Evolutionary conservation across 108 stramenopile genomes (phyloP), one percentile per base, ranked within the genome.

Genomic region (Fragilaria crotonensis): DNA sequence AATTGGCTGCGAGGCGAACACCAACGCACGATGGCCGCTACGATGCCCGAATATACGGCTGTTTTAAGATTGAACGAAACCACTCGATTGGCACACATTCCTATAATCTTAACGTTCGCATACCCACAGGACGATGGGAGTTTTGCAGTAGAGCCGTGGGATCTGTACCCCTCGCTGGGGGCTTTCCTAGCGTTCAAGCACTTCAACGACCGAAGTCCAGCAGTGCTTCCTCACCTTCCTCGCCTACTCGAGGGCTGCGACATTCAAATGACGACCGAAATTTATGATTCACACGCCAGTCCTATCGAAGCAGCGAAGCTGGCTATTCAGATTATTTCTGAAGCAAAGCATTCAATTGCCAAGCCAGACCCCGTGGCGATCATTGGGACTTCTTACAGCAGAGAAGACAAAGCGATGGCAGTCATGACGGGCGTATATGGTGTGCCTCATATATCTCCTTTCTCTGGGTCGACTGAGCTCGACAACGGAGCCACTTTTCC

Each of bases 401-500:
- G 54, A 25, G 59, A 54, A 11, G 33, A 54, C 1, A 57, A 28
- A 26, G 14, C 59, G 2, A 5, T 48, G 30, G 27, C 63, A 3
- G 64, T 63, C 5, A 32, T 71, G 18, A 54, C 63, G 20, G 62
- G 70, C 17, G 20, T 71, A 0, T 28, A 59, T 1, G 63, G 49
- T 5, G 41, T 30, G 5, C 58, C 52, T 2, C 63, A 64, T 14
- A 25, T 71, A 1, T 54, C 49, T 19, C 25, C 57, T 1, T 19
- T 51, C 25, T 48, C 64, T 22, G 73, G 71, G 17, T 59, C 56
- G 27, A 54, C 57, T 4, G 66, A 63, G 11, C 54, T 81, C 30
- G 66, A 77, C 52, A 73, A 81, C 48, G 58, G 59, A 48, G 28
- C 27, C 48, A 56, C 57, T 23, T 72, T 32, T 41, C 72, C 75